Conservation (phyloP, 1,139 yeast genomes). For the Geotrichum histeridarum region DNA sequence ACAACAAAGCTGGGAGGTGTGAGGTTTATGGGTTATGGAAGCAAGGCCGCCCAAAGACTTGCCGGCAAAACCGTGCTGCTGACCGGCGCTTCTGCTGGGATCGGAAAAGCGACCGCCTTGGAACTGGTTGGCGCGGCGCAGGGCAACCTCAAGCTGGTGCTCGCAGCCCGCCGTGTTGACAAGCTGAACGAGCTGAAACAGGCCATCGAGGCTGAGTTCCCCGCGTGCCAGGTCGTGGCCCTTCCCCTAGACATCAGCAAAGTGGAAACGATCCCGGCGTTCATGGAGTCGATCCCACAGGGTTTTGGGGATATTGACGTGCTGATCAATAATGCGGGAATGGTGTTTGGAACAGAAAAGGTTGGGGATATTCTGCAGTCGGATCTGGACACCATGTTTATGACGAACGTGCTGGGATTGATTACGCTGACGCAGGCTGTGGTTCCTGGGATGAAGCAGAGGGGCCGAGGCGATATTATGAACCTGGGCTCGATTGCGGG, state of each 20-base stretch:
- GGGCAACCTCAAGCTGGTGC: conserved; percentile 59
- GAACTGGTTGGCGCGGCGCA: conserved; percentile 67
- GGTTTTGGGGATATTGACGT: conserved; percentile 43
- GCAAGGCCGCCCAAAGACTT: conserved; percentile 56
- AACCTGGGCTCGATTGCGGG: conserved; percentile 90
- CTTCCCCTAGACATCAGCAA: conserved; percentile 58
- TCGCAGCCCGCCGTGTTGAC: conserved; percentile 67
- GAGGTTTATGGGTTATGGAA: conserved; percentile 44
- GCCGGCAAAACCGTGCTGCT: conserved; percentile 57
- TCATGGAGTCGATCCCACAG: conserved; percentile 43
- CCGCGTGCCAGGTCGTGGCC: conserved; percentile 44
- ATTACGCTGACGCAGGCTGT: conserved; percentile 62
- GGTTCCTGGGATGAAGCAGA: conserved; percentile 47
- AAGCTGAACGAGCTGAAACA: conserved; percentile 42
- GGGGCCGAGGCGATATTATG: conserved; percentile 66
- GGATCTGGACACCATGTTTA: conserved; percentile 61
- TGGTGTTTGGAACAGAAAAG: conserved; percentile 62
- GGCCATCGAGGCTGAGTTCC: conserved; percentile 45
- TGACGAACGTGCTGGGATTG: conserved; percentile 70
- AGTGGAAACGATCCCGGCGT: conserved; percentile 43
- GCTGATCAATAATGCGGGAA: conserved; percentile 76
- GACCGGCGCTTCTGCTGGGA: conserved; percentile 77
- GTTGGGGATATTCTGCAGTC: conserved; percentile 55
- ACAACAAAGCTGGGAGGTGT: too few species aligned
- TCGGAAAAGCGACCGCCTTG: conserved; percentile 71